Base-by-base conservation (phyloP, 495 filamentous ascomycete species). In the Letharia lupina region DNA sequence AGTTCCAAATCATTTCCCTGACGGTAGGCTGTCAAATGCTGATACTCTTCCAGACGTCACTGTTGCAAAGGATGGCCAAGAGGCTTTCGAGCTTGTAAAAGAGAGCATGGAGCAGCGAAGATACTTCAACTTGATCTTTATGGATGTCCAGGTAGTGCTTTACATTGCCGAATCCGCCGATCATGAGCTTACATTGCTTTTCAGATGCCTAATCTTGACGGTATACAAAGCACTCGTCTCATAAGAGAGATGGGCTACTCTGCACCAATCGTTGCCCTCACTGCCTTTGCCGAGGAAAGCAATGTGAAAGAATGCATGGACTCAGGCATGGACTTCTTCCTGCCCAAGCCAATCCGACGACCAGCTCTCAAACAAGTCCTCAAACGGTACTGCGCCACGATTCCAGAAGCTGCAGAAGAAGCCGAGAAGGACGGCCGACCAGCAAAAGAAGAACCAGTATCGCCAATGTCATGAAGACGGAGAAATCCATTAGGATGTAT, bases 161-260 rank as follows among this genome's bases (percentile, higher is more conserved):
- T 12, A 45, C 23, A 3, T 45, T 37, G 10, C 23, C 15, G 1
- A 9, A 20, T 9, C 8, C 7, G 13, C 23, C 9, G 23, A 3
- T 64, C 28, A 20, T 31, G 40, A 13, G 35, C 52, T 61, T 41
- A 57, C 33, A 39, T 59, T 4, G 5, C 60, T 37, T 35, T 39
- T 20, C 65, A 93, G 80, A 97, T 97, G 93, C 93, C 93, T 23
- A 93, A 93, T 71, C 82, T 97, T 13, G 91, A 96, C 68, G 93
- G 93, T 7, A 81, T 96, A 35, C 85, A 96, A 73, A 91, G 88
- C 58, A 96, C 93, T 0, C 82, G 89, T n/a, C 80, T 94, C 20
- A 96, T 96, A 66, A 84, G 93, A 8, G 78, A 91, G 68, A 88
- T 93, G 78, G 93, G 93, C 16, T 97, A 93, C 73, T 86, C 83